These are phyloP conservation scores for Lipomyces yamadae DNA, from an alignment of 805 yeast species.

Conservation along the genomic window DNA sequence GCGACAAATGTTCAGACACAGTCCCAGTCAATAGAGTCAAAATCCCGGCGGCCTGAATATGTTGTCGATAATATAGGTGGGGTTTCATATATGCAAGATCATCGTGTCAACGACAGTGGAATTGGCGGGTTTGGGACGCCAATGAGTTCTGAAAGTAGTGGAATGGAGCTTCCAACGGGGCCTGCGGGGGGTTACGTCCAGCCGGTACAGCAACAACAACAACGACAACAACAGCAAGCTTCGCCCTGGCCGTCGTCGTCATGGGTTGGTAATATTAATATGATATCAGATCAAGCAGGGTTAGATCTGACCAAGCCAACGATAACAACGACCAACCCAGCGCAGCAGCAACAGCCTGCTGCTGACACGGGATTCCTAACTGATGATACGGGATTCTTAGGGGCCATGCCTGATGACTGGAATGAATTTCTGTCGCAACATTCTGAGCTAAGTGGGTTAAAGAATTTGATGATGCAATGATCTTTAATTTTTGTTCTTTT, in stretches of 20 bases:
- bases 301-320: neutral
- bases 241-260: conserved; percentile 3
- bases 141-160: neutral
- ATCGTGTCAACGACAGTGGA: neutral
- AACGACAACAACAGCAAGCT: neutral
- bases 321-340: neutral
- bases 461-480: conserved; percentile 22
- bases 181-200: neutral
- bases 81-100: neutral
- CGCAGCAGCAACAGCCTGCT: neutral
- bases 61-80: conserved; percentile 2
- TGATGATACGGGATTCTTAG: conserved; percentile 6
- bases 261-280: neutral
- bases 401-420: conserved; percentile 29
- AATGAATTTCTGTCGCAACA: conserved; percentile 29
- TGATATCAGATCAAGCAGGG: neutral
- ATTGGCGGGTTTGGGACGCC: neutral
- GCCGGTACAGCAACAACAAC: neutral
- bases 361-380: neutral
- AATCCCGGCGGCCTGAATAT: neutral
- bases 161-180: neutral
- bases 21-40: neutral
- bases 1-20: neutral
- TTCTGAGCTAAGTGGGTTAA: conserved; percentile 15
- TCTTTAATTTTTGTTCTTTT: no score